Evolutionary conservation across 345 rosid genomes (phyloP).

Genomic region (Erucastrum elatum): DNA sequence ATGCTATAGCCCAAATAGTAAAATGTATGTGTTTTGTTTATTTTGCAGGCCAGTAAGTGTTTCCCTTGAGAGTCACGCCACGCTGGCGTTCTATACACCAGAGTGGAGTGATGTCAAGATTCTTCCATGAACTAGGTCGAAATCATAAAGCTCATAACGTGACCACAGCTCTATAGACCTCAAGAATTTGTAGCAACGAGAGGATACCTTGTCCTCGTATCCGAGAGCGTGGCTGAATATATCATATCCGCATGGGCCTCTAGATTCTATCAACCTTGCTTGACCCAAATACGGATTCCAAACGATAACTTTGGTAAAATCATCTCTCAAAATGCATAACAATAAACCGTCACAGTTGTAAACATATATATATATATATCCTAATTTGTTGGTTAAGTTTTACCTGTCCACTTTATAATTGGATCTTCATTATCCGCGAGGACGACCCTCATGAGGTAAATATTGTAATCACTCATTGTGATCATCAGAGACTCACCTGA

Average conservation of each 20-base stretch:
- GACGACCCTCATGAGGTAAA: too few relatives aligned
- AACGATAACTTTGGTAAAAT: not conserved
- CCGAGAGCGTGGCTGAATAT: not conserved
- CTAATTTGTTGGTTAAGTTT: too few relatives aligned
- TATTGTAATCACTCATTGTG: too few relatives aligned
- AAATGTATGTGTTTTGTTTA: too few relatives aligned
- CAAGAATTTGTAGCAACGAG: not conserved
- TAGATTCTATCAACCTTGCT: not conserved
- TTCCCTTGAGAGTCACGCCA: too few relatives aligned
- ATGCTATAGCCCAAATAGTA: too few relatives aligned
- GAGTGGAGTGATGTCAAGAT: not conserved
- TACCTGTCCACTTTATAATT: too few relatives aligned
- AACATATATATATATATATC: too few relatives aligned
- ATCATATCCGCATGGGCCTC: not conserved
- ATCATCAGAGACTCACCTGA: too few relatives aligned
- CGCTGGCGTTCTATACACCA: too few relatives aligned
- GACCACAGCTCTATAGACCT: not conserved
- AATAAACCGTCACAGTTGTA: not conserved
- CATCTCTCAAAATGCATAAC: not conserved
- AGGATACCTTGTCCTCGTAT: not conserved
- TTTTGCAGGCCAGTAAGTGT: too few relatives aligned
- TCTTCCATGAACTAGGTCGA: not conserved
- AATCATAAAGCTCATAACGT: not conserved
- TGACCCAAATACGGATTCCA: not conserved
- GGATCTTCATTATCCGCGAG: too few relatives aligned